Base-by-base conservation (phyloP, 2,329 filamentous ascomycete genomes). In the Colletotrichum agaves region DNA sequence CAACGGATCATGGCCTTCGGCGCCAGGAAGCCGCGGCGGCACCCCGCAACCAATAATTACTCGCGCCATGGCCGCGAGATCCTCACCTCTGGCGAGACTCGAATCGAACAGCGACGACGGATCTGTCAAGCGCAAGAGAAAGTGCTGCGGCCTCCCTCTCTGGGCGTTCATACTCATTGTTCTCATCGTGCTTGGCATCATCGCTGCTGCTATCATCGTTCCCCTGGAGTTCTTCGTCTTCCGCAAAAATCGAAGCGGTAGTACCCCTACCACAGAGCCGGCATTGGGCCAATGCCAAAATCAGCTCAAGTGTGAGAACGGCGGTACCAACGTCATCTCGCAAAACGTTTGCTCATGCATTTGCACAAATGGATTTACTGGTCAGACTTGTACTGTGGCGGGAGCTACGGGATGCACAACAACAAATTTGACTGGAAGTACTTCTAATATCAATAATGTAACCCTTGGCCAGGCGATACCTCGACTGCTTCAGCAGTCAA, bases 351-450 rank as follows among this genome's bases (percentile, higher is more conserved):
- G 95, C 79, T 91, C 90, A 12, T 99, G 95, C 76, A 88, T 98
- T 47, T 99, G 95, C 78, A 89, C 91, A 21, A 94, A 96, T 73
- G 93, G 94, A 1, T 98, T 95, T 76, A 94, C 92, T 0, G 85
- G 86, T 13, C 78, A 80, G 21, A 82, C 85, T 67, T 89, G 87
- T 74, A 83, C 82, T 5, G 76, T 78, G 23, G 76, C 79, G 2
- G 82, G 82, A 55, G 77, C 82, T 1, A 78, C 81, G 43, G 86
- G 85, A 15, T 89, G 87, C 73, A 85, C 85, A 1, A 86, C 84
- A 1, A 84, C 85, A 10, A 79, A 82, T 31, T 66, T 83, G 11
- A 74, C 78, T 8, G 74, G 75, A 3, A 86, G 80, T 15, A 78
- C 78, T 10, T 78, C 74, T 44, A 80, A 72, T 66, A 78, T 86